Conservation (phyloP, 257 asterid species). For the Gynochthodes officinalis region DNA sequence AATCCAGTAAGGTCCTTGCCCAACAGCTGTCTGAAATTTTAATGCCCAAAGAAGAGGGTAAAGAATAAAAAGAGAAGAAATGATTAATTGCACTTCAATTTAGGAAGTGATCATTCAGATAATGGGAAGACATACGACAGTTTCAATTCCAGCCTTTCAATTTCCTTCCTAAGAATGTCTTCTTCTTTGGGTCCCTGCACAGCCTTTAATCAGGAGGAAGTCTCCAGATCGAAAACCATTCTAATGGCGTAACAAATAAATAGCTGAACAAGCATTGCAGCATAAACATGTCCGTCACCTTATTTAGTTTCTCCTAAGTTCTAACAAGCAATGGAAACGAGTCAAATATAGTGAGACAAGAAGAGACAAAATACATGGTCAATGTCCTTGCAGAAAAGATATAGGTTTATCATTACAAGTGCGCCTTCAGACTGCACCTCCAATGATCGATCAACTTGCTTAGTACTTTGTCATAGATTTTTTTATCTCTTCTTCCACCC, state of each 20-base stretch:
- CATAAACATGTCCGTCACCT: neutral
- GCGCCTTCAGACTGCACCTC: neutral
- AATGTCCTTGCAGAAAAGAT: neutral
- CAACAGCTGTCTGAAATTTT: slow-evolving; percentile 48
- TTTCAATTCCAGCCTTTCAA: slow-evolving; percentile 46
- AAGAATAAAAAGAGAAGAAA: neutral
- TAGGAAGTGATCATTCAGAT: neutral
- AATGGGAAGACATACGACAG: slow-evolving; percentile 44
- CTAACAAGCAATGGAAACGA: neutral
- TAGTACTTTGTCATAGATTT: neutral
- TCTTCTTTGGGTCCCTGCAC: slow-evolving; percentile 41
- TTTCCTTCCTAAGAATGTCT: slow-evolving; percentile 56
- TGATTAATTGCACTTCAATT: neutral
- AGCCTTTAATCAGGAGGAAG: slow-evolving; percentile 13
- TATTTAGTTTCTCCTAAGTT: neutral
- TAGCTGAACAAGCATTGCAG: slow-evolving; percentile 25
- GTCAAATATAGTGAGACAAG: neutral
- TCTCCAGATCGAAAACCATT: neutral
- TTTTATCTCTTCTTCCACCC: neutral
- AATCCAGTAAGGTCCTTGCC: slow-evolving; percentile 32
- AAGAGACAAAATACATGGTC: neutral
- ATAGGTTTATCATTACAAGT: neutral
- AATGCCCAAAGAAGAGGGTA: neutral
- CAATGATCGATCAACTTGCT: neutral
- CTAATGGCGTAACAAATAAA: neutral